Percentiles rank a stretch among this genome's conserved stretches.
Conservation (phyloP, 805 yeast genomes). For the Sugiyamaella marilandica region DNA sequence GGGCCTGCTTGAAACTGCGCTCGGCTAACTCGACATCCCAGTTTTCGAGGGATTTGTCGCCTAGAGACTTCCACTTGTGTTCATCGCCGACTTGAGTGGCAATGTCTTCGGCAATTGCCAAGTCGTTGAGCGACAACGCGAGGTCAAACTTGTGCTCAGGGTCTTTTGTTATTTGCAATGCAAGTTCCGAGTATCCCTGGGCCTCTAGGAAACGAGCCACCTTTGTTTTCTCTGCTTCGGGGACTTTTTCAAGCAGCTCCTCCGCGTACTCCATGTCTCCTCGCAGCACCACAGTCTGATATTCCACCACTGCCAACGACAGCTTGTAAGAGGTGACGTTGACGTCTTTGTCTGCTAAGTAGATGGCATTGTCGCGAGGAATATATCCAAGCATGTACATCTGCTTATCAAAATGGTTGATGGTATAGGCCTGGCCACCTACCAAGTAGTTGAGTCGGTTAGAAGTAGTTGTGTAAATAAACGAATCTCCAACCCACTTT, state of each 20-base stretch:
- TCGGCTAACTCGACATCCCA: constrained; percentile 83
- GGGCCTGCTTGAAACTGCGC: constrained; percentile 70
- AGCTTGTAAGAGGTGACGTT: constrained; percentile 76
- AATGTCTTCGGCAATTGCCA: constrained; percentile 65
- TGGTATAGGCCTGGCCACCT: constrained; percentile 87
- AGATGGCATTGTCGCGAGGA: constrained; percentile 84
- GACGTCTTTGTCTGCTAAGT: constrained; percentile 86
- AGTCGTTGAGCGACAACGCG: constrained; percentile 70
- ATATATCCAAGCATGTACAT: constrained; percentile 85
- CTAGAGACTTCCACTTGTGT: constrained; percentile 85
- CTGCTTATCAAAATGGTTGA: constrained; percentile 87
- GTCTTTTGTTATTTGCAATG: constrained; percentile 78
- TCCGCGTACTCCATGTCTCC: constrained; percentile 88
- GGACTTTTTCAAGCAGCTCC: constrained; percentile 50
- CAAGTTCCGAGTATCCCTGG: constrained; percentile 81
- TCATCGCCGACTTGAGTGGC: constrained; percentile 45
- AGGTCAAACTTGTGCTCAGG: constrained; percentile 88
- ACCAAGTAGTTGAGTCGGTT: constrained; percentile 91
- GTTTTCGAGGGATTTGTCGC: constrained; percentile 73
- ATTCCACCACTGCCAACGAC: constrained; percentile 83
- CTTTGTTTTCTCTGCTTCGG: constrained; percentile 62
- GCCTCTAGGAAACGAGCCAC: constrained; percentile 91
- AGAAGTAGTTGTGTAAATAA: constrained; percentile 79
- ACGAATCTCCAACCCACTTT: constrained; percentile 96
- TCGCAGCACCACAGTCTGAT: constrained; percentile 91